A percentile compares a stretch with the other conserved stretches of the same genome.
Evolutionary conservation across 2,329 filamentous ascomycete species (phyloP).

Genomic region (Xylaria multiplex): DNA sequence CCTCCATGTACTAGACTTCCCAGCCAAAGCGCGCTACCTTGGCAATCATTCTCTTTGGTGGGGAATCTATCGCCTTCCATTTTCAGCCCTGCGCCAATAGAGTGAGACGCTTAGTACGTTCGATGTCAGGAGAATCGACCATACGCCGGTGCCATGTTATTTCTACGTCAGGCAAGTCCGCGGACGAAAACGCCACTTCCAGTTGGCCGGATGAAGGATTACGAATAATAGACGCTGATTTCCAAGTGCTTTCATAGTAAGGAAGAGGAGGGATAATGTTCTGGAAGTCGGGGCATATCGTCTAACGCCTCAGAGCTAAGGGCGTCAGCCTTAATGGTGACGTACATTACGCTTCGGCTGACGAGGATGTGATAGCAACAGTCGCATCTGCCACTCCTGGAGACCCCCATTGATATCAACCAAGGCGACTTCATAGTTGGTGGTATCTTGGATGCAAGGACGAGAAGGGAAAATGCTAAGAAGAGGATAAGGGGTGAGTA

Average conservation of each 20-base stretch:
- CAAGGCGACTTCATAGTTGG: constrained; percentile 11
- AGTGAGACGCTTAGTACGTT: constrained; percentile 31
- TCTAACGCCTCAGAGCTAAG: constrained; percentile 14
- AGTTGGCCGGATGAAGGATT: constrained; percentile 13
- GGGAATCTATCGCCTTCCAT: neutral
- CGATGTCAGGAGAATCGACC: constrained; percentile 33
- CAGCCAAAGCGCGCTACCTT: constrained; percentile 51
- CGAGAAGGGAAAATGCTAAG: neutral
- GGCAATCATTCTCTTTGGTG: constrained; percentile 2
- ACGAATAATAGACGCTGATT: constrained; percentile 15
- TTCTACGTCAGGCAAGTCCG: constrained; percentile 17
- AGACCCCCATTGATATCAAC: constrained; percentile 15
- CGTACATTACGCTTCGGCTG: constrained; percentile 10
- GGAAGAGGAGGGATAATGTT: constrained; percentile 17
- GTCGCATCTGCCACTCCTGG: constrained; percentile 8
- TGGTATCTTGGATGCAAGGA: neutral
- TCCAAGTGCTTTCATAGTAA: constrained; percentile 9
- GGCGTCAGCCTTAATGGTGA: constrained; percentile 13
- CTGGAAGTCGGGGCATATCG: constrained; percentile 20
- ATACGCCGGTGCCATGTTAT: constrained; percentile 31
- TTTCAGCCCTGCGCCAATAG: constrained; percentile 32
- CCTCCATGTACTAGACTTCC: constrained; percentile 51
- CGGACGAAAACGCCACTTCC: constrained; percentile 10
- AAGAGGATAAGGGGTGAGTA: too few relatives aligned
- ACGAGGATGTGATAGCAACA: constrained; percentile 21